A percentile compares a stretch with the other conserved stretches of the same genome.
Conservation (phyloP, 2,329 filamentous ascomycete species). For the Verticillium dahliae region DNA sequence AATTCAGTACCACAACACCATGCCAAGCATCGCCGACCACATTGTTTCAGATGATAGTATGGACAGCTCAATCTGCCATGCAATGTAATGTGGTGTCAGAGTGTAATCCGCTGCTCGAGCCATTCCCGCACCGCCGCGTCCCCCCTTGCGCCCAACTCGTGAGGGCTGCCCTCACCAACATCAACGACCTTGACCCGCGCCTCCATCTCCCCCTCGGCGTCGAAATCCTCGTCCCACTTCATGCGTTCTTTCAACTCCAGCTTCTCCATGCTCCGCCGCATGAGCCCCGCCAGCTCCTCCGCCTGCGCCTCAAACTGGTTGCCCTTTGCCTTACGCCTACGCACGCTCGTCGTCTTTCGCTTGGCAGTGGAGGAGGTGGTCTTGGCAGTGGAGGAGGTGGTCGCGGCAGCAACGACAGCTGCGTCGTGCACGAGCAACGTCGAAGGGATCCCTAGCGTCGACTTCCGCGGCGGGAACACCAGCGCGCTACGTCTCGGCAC, state of each 20-base stretch:
- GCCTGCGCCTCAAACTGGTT: constrained; percentile 43
- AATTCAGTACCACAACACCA: not conserved
- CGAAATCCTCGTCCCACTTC: constrained; percentile 32
- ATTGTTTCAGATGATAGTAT: too few relatives aligned
- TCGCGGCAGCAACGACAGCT: constrained; percentile 8
- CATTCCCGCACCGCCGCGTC: constrained; percentile 20
- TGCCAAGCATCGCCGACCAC: not conserved
- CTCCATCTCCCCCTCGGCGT: constrained; percentile 24
- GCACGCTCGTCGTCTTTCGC: constrained; percentile 12
- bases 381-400: not conserved
- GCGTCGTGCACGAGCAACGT: constrained; percentile 41
- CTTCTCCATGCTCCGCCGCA: constrained; percentile 41
- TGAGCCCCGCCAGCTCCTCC: constrained; percentile 35
- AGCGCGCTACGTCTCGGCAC: constrained; percentile 34
- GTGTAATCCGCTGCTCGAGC: constrained; percentile 16
- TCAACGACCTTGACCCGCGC: constrained; percentile 31
- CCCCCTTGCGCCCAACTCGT: constrained; percentile 19
- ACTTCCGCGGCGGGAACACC: constrained; percentile 39
- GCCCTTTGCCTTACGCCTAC: constrained; percentile 13
- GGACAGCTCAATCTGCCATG: not conserved
- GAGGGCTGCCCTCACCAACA: constrained; percentile 20
- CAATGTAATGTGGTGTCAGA: not conserved
- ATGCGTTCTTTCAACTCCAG: constrained; percentile 35
- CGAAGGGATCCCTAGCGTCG: constrained; percentile 42
- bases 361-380: not conserved